Evolutionary conservation across 192 early-diverging fungal species (phyloP).

Genomic region (Linnemannia schmuckeri): DNA sequence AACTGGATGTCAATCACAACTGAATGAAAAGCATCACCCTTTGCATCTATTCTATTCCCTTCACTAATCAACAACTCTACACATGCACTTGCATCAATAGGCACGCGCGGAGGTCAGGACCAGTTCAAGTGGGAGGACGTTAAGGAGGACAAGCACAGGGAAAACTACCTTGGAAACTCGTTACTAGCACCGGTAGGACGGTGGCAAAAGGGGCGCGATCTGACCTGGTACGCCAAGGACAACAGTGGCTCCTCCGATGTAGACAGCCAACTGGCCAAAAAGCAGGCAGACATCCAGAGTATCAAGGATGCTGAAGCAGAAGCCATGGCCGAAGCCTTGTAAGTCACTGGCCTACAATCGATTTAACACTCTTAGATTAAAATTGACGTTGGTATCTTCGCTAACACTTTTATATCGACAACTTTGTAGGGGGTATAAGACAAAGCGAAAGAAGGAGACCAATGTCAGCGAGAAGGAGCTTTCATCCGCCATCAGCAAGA

Average conservation of each 20-base stretch:
- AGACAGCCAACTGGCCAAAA: slow-evolving; percentile 16
- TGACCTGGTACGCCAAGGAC: slow-evolving; percentile 82
- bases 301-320: slow-evolving; percentile 74
- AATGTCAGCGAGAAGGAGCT: slow-evolving; percentile 65
- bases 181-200: slow-evolving; percentile 83
- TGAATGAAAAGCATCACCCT: not conserved
- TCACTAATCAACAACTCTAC: not conserved
- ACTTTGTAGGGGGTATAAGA: slow-evolving; percentile 58
- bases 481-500: slow-evolving; percentile 55
- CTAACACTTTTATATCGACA: not conserved
- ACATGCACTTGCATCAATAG: slow-evolving; percentile 17
- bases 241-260: slow-evolving; percentile 35
- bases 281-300: slow-evolving; percentile 59
- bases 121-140: slow-evolving; percentile 74
- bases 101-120: slow-evolving; percentile 59
- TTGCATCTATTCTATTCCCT: not conserved
- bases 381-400: not conserved
- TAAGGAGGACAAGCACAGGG: slow-evolving; percentile 78
- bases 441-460: slow-evolving; percentile 54
- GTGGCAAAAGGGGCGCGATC: slow-evolving; percentile 74
- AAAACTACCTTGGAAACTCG: slow-evolving; percentile 90
- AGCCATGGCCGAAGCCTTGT: slow-evolving; percentile 71
- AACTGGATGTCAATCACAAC: not conserved
- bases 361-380: not conserved
- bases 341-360: slow-evolving; percentile 4